These are phyloP conservation scores for Prunus fruticosa DNA, from an alignment of 306 rosid genomes.

Conservation along the genomic window DNA sequence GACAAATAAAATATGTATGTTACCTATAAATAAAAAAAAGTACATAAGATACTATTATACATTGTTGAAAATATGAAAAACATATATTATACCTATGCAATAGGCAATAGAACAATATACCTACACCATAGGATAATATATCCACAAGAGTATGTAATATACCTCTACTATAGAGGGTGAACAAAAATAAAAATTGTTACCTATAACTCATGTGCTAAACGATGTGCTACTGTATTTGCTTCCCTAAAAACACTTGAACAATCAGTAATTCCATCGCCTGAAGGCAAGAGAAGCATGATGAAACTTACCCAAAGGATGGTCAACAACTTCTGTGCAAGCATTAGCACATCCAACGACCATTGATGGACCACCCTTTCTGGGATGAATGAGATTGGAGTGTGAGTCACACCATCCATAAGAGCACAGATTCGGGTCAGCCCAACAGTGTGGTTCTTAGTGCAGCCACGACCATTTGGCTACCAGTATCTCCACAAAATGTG, in stretches of 20 bases:
- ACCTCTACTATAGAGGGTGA: too few relatives aligned
- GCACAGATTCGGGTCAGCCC: constrained; percentile 78
- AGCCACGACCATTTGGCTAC: constrained; percentile 89
- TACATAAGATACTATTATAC: too few relatives aligned
- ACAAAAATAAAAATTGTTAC: too few relatives aligned
- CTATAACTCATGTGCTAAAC: too few relatives aligned
- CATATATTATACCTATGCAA: too few relatives aligned
- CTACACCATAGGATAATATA: too few relatives aligned
- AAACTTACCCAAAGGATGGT: constrained; percentile 88
- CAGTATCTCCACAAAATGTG: constrained; percentile 74
- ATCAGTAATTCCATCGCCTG: constrained; percentile 76
- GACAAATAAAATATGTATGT: too few relatives aligned
- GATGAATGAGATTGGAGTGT: constrained; percentile 67
- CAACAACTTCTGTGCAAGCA: constrained; percentile 71
- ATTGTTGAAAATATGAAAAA: too few relatives aligned
- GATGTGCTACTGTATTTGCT: too few relatives aligned
- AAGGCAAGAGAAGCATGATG: constrained; percentile 94
- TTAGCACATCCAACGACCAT: constrained; percentile 72
- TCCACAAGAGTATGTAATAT: too few relatives aligned
- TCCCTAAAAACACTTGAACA: background rate
- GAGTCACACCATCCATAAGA: constrained; percentile 72
- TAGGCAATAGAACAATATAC: too few relatives aligned
- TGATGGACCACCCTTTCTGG: constrained; percentile 85
- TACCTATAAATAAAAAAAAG: too few relatives aligned
- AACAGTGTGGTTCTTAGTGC: constrained; percentile 86